These are phyloP conservation scores for Dacryopinax primogenitus DNA, from an alignment of 768 basidiomycete species.

Conservation along the genomic window DNA sequence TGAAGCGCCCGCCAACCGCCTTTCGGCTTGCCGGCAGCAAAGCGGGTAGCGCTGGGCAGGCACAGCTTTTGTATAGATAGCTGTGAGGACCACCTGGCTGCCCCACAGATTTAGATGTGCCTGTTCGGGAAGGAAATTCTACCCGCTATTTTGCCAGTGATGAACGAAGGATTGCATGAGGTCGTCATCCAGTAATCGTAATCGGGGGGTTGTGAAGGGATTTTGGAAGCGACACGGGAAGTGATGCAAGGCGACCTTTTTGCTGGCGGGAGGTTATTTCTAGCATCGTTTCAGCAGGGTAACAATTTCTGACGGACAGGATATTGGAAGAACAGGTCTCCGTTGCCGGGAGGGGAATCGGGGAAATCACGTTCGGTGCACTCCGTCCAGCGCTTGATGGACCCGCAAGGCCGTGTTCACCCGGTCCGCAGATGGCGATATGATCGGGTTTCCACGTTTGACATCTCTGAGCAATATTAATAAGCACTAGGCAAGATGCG, in stretches of 20 bases:
- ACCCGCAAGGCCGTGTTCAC: not conserved
- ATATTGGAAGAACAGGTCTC: not conserved
- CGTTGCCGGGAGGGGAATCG: not conserved
- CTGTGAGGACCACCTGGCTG: not conserved
- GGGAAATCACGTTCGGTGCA: not conserved
- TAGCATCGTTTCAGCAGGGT: not conserved
- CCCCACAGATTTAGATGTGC: not conserved
- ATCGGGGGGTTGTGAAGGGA: too few species aligned
- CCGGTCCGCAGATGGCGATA: not conserved
- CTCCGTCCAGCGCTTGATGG: not conserved
- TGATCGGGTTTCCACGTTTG: not conserved
- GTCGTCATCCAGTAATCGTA: too few species aligned
- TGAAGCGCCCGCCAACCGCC: not conserved
- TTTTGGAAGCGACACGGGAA: too few species aligned
- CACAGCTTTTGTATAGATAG: slow-evolving; percentile 3
- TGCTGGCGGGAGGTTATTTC: not conserved
- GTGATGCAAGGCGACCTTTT: too few species aligned
- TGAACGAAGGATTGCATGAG: not conserved
- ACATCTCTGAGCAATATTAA: not conserved
- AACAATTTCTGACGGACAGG: not conserved
- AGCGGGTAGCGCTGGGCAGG: not conserved
- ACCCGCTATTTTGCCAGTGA: not conserved
- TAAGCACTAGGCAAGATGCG: not conserved
- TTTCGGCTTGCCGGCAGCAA: slow-evolving; percentile 3
- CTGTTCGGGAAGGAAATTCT: not conserved